Conservation (phyloP, 2,329 filamentous ascomycete genomes). For the Volutella citrinella region DNA sequence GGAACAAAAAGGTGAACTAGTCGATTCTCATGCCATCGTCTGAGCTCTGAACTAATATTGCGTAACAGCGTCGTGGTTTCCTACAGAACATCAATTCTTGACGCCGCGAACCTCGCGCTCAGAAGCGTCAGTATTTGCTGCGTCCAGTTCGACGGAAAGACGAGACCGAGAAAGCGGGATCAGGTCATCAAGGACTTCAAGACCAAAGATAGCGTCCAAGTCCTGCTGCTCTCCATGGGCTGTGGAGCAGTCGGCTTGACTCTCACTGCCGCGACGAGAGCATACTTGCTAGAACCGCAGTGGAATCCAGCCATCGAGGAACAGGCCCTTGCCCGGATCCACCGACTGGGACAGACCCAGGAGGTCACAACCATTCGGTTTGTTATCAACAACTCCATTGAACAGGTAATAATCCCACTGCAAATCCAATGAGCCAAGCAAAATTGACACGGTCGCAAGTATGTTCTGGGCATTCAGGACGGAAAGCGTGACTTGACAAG, state of each 20-base stretch:
- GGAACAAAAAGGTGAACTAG: constrained; percentile 12
- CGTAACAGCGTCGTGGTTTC: constrained; percentile 52
- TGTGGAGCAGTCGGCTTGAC: constrained; percentile 48
- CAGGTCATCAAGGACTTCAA: constrained; percentile 37
- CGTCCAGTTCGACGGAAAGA: constrained; percentile 44
- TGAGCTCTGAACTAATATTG: no score
- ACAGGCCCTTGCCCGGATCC: constrained; percentile 22
- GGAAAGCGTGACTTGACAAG: constrained; percentile 1
- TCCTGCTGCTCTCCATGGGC: constrained; percentile 45
- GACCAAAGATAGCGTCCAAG: constrained; percentile 30
- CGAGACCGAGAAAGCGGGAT: constrained; percentile 37
- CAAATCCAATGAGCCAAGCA: background rate
- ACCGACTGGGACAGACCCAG: constrained; percentile 5
- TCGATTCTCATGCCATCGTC: constrained; percentile 30
- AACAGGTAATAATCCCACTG: background rate
- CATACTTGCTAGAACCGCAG: constrained; percentile 49
- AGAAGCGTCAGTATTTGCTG: constrained; percentile 28
- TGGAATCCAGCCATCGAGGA: constrained; percentile 44
- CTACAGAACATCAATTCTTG: constrained; percentile 44
- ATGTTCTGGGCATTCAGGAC: constrained; percentile 1
- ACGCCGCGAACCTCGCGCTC: constrained; percentile 39
- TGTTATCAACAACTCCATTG: constrained; percentile 1
- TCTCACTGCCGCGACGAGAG: constrained; percentile 44
- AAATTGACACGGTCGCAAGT: background rate
- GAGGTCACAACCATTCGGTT: constrained; percentile 3